A percentile compares a stretch with the other conserved stretches of the same genome.
These are phyloP conservation scores for Colletotrichum sojae DNA, from an alignment of 2,329 filamentous ascomycete genomes.

Conservation along the genomic window DNA sequence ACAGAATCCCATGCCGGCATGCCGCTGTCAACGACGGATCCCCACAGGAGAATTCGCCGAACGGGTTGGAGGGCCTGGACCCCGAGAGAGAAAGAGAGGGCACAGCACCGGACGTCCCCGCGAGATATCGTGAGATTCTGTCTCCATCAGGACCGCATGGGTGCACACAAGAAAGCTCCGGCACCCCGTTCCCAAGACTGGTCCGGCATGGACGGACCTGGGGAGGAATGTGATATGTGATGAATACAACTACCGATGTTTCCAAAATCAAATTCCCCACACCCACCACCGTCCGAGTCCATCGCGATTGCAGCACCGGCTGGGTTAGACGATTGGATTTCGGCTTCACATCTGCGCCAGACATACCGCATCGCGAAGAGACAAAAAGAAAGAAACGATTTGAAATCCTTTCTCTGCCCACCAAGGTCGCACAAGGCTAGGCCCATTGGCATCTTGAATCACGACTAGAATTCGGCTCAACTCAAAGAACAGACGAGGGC, in stretches of 20 bases:
- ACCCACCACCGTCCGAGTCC: no score
- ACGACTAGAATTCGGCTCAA: background rate
- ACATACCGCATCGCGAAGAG: background rate
- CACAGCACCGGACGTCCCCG: no score
- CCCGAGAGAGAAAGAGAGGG: background rate
- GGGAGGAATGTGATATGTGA: no score
- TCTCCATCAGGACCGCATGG: no score
- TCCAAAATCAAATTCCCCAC: no score
- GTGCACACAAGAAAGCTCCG: no score
- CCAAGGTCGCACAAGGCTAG: no score
- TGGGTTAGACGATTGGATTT: background rate
- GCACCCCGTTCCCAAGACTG: no score
- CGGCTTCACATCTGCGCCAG: background rate
- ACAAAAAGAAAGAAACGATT: background rate
- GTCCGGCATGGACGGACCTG: no score
- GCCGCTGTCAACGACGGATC: slow-evolving; percentile 24
- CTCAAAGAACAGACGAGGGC: background rate
- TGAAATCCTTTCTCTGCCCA: background rate
- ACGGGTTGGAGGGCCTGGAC: background rate
- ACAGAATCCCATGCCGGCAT: slow-evolving; percentile 24
- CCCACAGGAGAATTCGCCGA: slow-evolving; percentile 7
- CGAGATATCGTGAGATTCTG: no score
- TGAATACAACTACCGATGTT: no score
- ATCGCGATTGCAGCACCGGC: no score
- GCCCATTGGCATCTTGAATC: background rate